Evolutionary conservation across 2,329 filamentous ascomycete genomes (phyloP), one percentile per base, ranked within the genome.

Genomic region (Aspergillus oerlinghausenensis): DNA sequence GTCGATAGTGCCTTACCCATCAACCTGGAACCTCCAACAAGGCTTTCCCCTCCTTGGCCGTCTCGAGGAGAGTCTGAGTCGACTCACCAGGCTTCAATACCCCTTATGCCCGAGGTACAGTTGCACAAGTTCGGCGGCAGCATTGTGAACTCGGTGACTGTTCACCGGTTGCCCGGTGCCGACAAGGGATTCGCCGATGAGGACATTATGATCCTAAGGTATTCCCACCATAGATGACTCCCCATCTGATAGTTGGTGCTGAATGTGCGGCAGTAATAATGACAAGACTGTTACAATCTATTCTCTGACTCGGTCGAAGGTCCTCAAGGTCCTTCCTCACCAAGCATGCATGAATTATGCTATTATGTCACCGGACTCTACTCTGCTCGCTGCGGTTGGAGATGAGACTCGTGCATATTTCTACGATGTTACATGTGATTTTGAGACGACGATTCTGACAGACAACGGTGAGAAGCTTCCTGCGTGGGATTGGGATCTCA

Each of bases 261-360:
- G n/a, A 89, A 86, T 40, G 51, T 28, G 52, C 90, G 49, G 53
- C 77, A 97, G 66, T 85, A 97, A 97, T 76, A 99, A 99, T 70
- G 94, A 97, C 76, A 88, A 87, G 70, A 91, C 89, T 1, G 89
- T 97, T 55, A 88, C 88, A 28, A 77, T 97, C n/a, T 90, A 95
- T 69, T 88, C 87, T 50, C 78, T 97, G 21, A 79, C 83, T 28
- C 84, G 87, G 52, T 83, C 85, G 14, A 80, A 88, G 58, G 80
- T 88, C 38, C 75, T 95, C 23, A 85, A 89, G 54, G 82, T 86
- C 47, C 77, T 97, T 53, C 81, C 84, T 3, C 88, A 96, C 62
- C 88, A 89, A 4, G 89, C 93, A 69, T 89, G 87, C 62, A 93
- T 97, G 77, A 99, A 99, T 67, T 91, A 95, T 68, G 90, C 92